These are phyloP conservation scores for Yamadazyma diospyri DNA, from an alignment of 1,139 yeast species.

Conservation along the genomic window DNA sequence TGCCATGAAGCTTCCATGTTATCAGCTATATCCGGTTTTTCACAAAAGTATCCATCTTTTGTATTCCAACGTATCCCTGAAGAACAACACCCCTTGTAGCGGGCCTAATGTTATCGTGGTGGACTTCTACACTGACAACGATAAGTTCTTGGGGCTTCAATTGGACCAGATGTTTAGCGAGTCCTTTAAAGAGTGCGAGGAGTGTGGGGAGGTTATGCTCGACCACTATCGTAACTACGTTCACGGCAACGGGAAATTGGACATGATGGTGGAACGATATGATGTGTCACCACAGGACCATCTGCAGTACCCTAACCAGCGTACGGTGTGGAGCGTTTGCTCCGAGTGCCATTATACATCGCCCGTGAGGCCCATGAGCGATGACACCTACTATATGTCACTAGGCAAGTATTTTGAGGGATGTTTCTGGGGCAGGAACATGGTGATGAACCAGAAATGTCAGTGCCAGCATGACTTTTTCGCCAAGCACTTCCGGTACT, in stretches of 20 bases:
- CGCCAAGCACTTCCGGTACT: slow-evolving; percentile 76
- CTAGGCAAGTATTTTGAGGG: slow-evolving; percentile 91
- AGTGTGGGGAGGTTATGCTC: slow-evolving; percentile 68
- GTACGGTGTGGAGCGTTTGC: slow-evolving; percentile 92
- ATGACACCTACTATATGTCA: slow-evolving; percentile 84
- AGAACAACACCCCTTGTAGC: slow-evolving; percentile 85
- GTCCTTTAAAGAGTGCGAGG: slow-evolving; percentile 65
- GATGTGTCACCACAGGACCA: slow-evolving; percentile 56
- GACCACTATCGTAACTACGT: slow-evolving; percentile 88
- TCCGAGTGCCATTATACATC: slow-evolving; percentile 72
- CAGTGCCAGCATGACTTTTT: slow-evolving; percentile 76
- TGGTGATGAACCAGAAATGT: slow-evolving; percentile 22
- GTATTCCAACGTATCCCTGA: slow-evolving; percentile 78
- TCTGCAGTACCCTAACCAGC: slow-evolving; percentile 44
- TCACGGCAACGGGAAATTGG: slow-evolving; percentile 82
- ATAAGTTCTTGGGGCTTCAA: slow-evolving; percentile 84
- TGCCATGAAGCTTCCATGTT: slow-evolving; percentile 35
- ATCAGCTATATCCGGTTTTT: slow-evolving; percentile 44
- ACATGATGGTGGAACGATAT: slow-evolving; percentile 63
- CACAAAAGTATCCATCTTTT: slow-evolving; percentile 79
- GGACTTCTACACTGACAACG: slow-evolving; percentile 89
- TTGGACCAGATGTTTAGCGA: slow-evolving; percentile 79
- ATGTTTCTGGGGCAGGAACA: slow-evolving; percentile 69
- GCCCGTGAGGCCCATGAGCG: slow-evolving; percentile 83
- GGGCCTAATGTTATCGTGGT: slow-evolving; percentile 84